These are phyloP conservation scores for Coleophoma cylindrospora DNA, from an alignment of 2,329 filamentous ascomycete species.

Conservation along the genomic window DNA sequence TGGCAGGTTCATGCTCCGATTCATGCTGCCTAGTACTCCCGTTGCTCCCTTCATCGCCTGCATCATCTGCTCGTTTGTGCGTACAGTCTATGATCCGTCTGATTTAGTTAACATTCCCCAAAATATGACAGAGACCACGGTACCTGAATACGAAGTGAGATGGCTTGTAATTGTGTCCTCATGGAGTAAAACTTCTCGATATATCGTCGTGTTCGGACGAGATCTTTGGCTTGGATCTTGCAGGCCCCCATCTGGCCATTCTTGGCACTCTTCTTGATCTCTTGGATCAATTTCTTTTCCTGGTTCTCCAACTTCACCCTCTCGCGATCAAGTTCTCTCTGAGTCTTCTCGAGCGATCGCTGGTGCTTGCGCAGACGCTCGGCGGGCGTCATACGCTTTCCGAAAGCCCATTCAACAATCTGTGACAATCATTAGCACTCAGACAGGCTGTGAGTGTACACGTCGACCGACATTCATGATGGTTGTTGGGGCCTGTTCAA, in stretches of 20 bases:
- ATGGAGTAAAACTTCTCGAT: slow-evolving; percentile 98
- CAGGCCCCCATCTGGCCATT: slow-evolving; percentile 98
- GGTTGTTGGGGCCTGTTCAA: slow-evolving; percentile 1
- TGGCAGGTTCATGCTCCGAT: slow-evolving; percentile 94
- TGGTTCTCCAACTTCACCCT: slow-evolving; percentile 95
- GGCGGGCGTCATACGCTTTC: slow-evolving; percentile 97
- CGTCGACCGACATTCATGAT: slow-evolving; percentile 48
- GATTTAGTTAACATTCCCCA: background rate
- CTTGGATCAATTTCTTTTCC: slow-evolving; percentile 91
- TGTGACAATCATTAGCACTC: slow-evolving; percentile 31
- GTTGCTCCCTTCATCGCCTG: slow-evolving; percentile 99
- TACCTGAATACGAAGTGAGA: slow-evolving; percentile 91
- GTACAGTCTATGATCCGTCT: slow-evolving; percentile 64
- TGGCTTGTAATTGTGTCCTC: slow-evolving; percentile 94
- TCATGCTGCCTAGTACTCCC: slow-evolving; percentile 91
- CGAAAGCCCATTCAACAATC: slow-evolving; percentile 99
- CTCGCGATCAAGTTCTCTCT: slow-evolving; percentile 92
- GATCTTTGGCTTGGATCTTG: slow-evolving; percentile 96
- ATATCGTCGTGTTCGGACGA: slow-evolving; percentile 89
- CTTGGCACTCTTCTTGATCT: slow-evolving; percentile 98
- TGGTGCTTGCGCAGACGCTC: slow-evolving; percentile 92
- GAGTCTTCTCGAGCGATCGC: slow-evolving; percentile 93
- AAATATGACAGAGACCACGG: background rate
- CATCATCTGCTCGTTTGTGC: slow-evolving; percentile 99
- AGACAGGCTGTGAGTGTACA: background rate